These are phyloP conservation scores for Neotropicomus parvogracilis DNA, from an alignment of 1,284 basidiomycete species.

Conservation along the genomic window DNA sequence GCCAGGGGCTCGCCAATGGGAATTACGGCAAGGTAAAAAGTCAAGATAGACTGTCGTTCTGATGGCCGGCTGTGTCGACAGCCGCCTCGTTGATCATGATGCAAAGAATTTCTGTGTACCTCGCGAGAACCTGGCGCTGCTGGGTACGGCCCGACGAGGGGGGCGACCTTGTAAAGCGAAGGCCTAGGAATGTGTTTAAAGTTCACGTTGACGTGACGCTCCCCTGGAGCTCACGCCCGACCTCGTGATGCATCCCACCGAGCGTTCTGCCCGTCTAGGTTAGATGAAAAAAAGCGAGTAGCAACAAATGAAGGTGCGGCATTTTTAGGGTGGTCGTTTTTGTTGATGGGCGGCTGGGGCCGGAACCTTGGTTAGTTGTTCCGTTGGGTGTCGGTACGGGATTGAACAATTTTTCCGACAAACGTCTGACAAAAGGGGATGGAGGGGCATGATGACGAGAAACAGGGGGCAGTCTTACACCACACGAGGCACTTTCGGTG, in stretches of 20 bases:
- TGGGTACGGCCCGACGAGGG: background rate
- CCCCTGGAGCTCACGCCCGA: slow-evolving; percentile 14
- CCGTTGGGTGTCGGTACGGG: slow-evolving; percentile 8
- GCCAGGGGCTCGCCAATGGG: slow-evolving; percentile 15
- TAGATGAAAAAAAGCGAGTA: slow-evolving; percentile 22
- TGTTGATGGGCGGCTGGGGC: slow-evolving; percentile 4
- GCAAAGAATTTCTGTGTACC: background rate
- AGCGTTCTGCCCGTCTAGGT: slow-evolving; percentile 17
- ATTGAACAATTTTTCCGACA: slow-evolving; percentile 10
- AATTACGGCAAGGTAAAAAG: slow-evolving; percentile 17
- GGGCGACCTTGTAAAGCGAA: background rate
- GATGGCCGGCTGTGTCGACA: slow-evolving; percentile 17
- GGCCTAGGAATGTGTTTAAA: slow-evolving; percentile 5
- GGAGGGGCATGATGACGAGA: slow-evolving; percentile 15
- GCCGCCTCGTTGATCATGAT: background rate
- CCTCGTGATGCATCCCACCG: background rate
- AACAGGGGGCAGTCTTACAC: slow-evolving; percentile 8
- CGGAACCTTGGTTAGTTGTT: slow-evolving; percentile 6
- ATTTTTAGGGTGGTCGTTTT: slow-evolving; percentile 15
- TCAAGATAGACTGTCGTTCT: slow-evolving; percentile 14
- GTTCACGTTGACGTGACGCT: slow-evolving; percentile 20
- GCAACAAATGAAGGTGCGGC: slow-evolving; percentile 7
- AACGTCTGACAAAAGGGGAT: background rate
- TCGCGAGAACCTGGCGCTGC: slow-evolving; percentile 4
- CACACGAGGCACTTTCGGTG: slow-evolving; percentile 21